phyloP scores from a whole-genome alignment of 306 rosid species.

The Medicago lupulina region DNA sequence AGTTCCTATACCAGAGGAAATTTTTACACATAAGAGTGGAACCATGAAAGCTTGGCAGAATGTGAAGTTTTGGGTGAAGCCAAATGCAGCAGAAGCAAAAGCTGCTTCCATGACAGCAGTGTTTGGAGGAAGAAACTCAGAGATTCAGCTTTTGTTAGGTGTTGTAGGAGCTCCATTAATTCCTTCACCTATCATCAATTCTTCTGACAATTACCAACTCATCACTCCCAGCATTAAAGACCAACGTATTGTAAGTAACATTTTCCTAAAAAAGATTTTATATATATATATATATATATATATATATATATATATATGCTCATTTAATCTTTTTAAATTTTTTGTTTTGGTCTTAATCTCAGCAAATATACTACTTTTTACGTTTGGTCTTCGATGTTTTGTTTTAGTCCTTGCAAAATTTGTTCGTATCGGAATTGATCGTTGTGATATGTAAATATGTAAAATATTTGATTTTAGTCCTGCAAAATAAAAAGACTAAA shows the following conservation, averaged over 20 bases:
- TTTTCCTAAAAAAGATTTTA: background rate
- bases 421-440: background rate
- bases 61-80: conserved; percentile 82
- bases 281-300: too few species aligned
- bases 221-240: conserved; percentile 72
- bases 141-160: conserved; percentile 84
- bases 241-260: conserved; percentile 59
- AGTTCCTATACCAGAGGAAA: conserved; percentile 93
- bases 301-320: background rate
- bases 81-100: conserved; percentile 49
- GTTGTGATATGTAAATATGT: background rate
- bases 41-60: conserved; percentile 68
- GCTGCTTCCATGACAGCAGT: conserved; percentile 50
- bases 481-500: too few species aligned
- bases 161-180: conserved; percentile 91
- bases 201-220: conserved; percentile 51
- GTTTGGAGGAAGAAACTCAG: conserved; percentile 68
- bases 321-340: too few species aligned
- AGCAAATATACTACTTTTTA: too few species aligned
- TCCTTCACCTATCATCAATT: conserved; percentile 63
- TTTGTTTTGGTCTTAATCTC: background rate
- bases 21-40: conserved; percentile 55
- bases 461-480: background rate
- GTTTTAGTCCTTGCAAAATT: background rate
- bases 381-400: background rate